phyloP scores from a whole-genome alignment of 1,284 basidiomycete species.

The Hypsizygus ulmarius region DNA sequence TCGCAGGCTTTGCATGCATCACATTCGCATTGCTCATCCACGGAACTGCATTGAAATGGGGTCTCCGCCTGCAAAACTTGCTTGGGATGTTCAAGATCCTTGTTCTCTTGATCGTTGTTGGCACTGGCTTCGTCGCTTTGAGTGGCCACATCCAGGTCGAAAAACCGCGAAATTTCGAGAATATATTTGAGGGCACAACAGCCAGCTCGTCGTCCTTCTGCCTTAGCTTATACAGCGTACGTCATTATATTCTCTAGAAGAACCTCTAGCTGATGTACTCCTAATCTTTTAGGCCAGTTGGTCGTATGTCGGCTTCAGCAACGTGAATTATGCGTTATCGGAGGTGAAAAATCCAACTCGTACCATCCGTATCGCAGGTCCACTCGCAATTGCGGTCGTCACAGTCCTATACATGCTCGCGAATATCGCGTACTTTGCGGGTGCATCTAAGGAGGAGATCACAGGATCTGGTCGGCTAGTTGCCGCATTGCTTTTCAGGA shows the following conservation, averaged over 20 bases:
- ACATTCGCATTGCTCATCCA: constrained; percentile 41
- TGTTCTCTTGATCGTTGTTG: constrained; percentile 41
- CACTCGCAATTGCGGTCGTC: constrained; percentile 26
- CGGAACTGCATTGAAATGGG: constrained; percentile 38
- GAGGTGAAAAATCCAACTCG: constrained; percentile 29
- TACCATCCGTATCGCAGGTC: constrained; percentile 28
- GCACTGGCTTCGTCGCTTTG: constrained; percentile 27
- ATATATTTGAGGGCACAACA: constrained; percentile 33
- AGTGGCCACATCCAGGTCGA: constrained; percentile 21
- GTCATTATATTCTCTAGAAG: not conserved
- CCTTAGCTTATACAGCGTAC: constrained; percentile 31
- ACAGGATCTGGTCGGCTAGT: constrained; percentile 24
- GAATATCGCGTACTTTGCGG: constrained; percentile 31
- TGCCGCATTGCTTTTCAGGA: constrained; percentile 44
- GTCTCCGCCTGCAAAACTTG: constrained; percentile 45
- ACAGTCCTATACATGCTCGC: constrained; percentile 29
- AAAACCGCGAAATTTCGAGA: constrained; percentile 32
- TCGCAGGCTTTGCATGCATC: constrained; percentile 33
- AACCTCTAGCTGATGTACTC: not conserved
- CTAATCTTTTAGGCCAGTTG: constrained; percentile 20
- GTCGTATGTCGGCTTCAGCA: constrained; percentile 23
- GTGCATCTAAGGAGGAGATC: constrained; percentile 29
- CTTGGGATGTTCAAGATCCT: constrained; percentile 46
- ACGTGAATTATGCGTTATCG: constrained; percentile 30
- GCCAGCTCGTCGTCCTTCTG: constrained; percentile 25